Percentiles rank a stretch among this genome's conserved stretches.
Conservation (phyloP, 2,329 filamentous ascomycete species). For the Stachybotrys echinatus region DNA sequence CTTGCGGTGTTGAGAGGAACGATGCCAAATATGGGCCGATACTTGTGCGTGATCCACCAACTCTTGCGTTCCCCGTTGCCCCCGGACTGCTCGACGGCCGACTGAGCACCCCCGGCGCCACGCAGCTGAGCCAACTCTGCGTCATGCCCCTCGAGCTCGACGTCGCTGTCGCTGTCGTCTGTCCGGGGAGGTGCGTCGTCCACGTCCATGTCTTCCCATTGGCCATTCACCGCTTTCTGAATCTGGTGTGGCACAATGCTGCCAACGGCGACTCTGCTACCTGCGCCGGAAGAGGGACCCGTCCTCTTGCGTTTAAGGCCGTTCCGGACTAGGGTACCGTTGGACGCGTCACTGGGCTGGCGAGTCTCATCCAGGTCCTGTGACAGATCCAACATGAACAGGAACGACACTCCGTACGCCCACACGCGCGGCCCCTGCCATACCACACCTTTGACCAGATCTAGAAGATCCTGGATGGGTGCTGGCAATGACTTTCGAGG, state of each 20-base stretch:
- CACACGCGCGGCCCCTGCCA: slow-evolving; percentile 80
- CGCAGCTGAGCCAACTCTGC: slow-evolving; percentile 29
- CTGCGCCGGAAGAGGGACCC: slow-evolving; percentile 44
- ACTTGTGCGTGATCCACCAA: slow-evolving; percentile 86
- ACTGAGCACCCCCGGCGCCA: slow-evolving; percentile 7
- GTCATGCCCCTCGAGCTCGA: slow-evolving; percentile 27
- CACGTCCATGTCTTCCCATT: slow-evolving; percentile 32
- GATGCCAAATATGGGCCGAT: slow-evolving; percentile 82
- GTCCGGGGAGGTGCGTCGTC: slow-evolving; percentile 31
- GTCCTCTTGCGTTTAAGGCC: slow-evolving; percentile 51
- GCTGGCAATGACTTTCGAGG: slow-evolving; percentile 68
- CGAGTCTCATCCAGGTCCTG: slow-evolving; percentile 52
- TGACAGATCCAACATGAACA: slow-evolving; percentile 87
- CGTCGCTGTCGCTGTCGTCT: slow-evolving; percentile 29
- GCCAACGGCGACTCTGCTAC: slow-evolving; percentile 44
- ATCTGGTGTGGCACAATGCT: slow-evolving; percentile 39
- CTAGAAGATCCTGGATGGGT: slow-evolving; percentile 68
- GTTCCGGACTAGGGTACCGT: slow-evolving; percentile 15
- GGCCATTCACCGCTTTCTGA: slow-evolving; percentile 32
- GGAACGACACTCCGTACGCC: slow-evolving; percentile 80
- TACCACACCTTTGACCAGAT: slow-evolving; percentile 75
- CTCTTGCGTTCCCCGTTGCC: slow-evolving; percentile 24
- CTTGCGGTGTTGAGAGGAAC: slow-evolving; percentile 37
- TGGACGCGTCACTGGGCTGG: slow-evolving; percentile 21
- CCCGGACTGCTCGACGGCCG: slow-evolving; percentile 8